Evolutionary conservation across 495 filamentous ascomycete genomes (phyloP).

Genomic region (Neurospora intermedia): DNA sequence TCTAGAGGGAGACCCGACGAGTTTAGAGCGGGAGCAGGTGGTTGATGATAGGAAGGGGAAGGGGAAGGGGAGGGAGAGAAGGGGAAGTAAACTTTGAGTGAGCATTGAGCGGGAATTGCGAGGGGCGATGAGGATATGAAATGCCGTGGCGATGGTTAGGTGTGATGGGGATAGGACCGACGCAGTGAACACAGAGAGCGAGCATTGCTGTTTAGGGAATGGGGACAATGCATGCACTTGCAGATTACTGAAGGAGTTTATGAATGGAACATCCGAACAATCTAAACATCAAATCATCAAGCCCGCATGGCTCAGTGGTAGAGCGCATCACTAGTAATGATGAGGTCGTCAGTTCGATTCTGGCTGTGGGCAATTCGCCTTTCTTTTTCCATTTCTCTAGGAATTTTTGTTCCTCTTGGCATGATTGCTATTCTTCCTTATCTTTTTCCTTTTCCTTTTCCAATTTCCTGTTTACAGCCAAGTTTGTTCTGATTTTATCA

Average conservation of each 20-base stretch:
- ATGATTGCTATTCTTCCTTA: not conserved
- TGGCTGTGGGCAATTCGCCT: not conserved
- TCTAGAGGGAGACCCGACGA: not conserved
- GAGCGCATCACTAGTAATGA: not conserved
- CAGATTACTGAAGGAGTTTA: not conserved
- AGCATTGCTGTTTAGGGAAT: not conserved
- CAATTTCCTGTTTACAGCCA: not conserved
- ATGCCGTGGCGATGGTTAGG: too few relatives aligned
- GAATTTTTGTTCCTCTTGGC: not conserved
- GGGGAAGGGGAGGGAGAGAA: not conserved
- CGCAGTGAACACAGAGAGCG: too few relatives aligned
- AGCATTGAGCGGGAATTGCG: too few relatives aligned
- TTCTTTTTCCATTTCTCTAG: not conserved
- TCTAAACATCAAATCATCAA: not conserved
- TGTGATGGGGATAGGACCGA: too few relatives aligned
- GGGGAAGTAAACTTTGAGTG: not conserved
- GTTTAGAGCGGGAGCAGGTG: slow-evolving; percentile 1
- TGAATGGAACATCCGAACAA: accelerated
- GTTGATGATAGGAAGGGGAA: not conserved
- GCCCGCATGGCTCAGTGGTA: not conserved
- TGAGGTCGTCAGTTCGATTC: not conserved
- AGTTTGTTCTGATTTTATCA: not conserved
- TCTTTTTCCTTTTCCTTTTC: not conserved
- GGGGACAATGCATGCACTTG: not conserved
- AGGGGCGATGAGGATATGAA: too few relatives aligned